phyloP scores from a whole-genome alignment of 495 filamentous ascomycete genomes.

The Chaetomium tenue region DNA sequence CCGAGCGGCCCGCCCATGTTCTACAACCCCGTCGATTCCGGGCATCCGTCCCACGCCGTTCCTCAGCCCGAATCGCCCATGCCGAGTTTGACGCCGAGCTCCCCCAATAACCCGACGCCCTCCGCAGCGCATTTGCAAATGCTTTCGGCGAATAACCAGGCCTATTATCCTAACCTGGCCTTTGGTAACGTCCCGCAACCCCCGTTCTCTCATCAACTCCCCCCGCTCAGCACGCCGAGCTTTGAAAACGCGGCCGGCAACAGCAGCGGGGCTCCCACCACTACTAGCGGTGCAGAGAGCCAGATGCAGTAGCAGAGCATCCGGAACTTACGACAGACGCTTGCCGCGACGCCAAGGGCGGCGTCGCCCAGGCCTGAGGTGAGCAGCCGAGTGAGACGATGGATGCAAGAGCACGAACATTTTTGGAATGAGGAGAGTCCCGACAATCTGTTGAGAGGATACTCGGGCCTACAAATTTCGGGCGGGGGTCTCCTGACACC shows the following conservation, averaged over 20 bases:
- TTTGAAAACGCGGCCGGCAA: constrained; percentile 1
- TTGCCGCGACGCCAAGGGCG: neutral
- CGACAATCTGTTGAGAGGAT: neutral
- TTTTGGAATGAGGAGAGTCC: neutral
- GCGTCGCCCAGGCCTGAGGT: neutral
- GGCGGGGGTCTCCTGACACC: neutral
- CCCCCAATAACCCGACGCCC: neutral
- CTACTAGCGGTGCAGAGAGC: neutral
- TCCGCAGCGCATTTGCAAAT: neutral
- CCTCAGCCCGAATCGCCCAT: neutral
- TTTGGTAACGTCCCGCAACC: neutral
- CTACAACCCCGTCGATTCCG: neutral
- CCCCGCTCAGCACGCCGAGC: constrained; percentile 3
- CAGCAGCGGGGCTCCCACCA: neutral
- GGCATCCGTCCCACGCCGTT: neutral
- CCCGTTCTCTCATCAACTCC: constrained; percentile 24
- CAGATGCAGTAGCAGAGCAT: constrained; percentile 24
- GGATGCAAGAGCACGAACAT: neutral
- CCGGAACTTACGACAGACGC: neutral
- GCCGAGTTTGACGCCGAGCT: neutral
- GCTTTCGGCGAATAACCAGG: neutral
- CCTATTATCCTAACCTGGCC: neutral
- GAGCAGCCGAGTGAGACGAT: neutral
- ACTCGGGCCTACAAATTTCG: neutral
- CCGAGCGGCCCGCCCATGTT: constrained; percentile 3